Percentiles rank a stretch among this genome's conserved stretches.
Conservation (phyloP, 768 basidiomycete genomes). For the Lentinula lateritia region DNA sequence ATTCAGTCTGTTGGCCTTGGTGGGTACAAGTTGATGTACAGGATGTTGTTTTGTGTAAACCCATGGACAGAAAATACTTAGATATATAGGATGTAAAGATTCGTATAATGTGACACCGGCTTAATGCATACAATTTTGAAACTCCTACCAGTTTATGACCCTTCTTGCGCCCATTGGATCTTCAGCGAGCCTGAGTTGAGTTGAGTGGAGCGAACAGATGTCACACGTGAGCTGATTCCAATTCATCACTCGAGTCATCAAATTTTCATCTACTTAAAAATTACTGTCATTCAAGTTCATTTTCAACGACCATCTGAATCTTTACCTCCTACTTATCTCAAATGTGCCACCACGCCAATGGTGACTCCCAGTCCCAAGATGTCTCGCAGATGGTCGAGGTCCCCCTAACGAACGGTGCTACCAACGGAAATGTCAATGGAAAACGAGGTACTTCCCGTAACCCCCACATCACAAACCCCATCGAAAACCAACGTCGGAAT, state of each 20-base stretch:
- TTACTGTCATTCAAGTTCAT: not conserved
- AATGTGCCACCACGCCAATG: slow-evolving; percentile 65
- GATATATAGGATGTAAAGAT: not conserved
- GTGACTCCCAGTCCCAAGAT: slow-evolving; percentile 37
- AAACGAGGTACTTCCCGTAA: slow-evolving; percentile 34
- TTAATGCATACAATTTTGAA: too few relatives aligned
- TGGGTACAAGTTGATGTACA: slow-evolving; percentile 15
- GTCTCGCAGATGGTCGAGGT: slow-evolving; percentile 69
- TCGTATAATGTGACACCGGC: not conserved
- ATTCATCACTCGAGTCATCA: not conserved
- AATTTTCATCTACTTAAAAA: not conserved
- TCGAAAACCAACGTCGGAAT: slow-evolving; percentile 46
- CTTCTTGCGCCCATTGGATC: too few relatives aligned
- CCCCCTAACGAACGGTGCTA: slow-evolving; percentile 43
- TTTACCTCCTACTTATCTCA: slow-evolving; percentile 7
- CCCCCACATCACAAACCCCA: slow-evolving; percentile 22
- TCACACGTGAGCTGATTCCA: too few relatives aligned
- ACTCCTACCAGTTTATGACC: too few relatives aligned
- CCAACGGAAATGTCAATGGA: slow-evolving; percentile 25
- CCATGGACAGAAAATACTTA: not conserved
- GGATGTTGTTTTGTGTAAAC: not conserved
- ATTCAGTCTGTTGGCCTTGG: slow-evolving; percentile 81
- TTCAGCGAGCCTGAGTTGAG: too few relatives aligned
- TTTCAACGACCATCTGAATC: not conserved
- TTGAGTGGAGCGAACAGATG: too few relatives aligned